These are phyloP conservation scores for Paragyromitra xinjiangensis DNA, from an alignment of 495 filamentous ascomycete genomes.

Conservation along the genomic window DNA sequence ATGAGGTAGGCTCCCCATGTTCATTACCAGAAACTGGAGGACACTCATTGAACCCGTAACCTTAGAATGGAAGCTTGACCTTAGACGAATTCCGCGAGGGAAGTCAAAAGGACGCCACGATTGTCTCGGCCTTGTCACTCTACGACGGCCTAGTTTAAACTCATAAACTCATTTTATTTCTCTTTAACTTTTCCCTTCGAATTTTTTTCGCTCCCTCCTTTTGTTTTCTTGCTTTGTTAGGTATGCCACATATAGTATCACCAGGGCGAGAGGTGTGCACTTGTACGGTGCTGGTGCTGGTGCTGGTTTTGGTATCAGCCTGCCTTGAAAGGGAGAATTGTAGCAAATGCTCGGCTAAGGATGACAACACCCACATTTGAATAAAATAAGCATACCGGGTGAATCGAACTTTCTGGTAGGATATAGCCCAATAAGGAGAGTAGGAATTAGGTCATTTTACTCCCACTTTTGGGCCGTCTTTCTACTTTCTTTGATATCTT, in stretches of 20 bases:
- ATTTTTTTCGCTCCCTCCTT: conserved; percentile 7
- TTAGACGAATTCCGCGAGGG: conserved; percentile 99
- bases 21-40: background rate
- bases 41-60: background rate
- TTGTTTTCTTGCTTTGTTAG: conserved; percentile 25
- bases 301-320: background rate
- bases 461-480: conserved; percentile 1
- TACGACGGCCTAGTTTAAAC: conserved; percentile 90
- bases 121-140: conserved; percentile 93
- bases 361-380: background rate
- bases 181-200: background rate
- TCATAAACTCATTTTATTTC: background rate
- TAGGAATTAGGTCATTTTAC: conserved; percentile 11
- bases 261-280: conserved; percentile 9
- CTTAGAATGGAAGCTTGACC: conserved; percentile 57
- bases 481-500: conserved; percentile 16
- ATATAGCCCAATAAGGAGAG: background rate
- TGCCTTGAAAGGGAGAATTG: background rate
- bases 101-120: conserved; percentile 98
- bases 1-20: conserved; percentile 92
- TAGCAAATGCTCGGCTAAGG: background rate
- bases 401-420: conserved; percentile 6
- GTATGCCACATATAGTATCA: conserved; percentile 16
- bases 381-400: conserved; percentile 21
- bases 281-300: conserved; percentile 4